phyloP scores from a whole-genome alignment of 2,329 filamentous ascomycete species.

The Beauveria medogensis region DNA sequence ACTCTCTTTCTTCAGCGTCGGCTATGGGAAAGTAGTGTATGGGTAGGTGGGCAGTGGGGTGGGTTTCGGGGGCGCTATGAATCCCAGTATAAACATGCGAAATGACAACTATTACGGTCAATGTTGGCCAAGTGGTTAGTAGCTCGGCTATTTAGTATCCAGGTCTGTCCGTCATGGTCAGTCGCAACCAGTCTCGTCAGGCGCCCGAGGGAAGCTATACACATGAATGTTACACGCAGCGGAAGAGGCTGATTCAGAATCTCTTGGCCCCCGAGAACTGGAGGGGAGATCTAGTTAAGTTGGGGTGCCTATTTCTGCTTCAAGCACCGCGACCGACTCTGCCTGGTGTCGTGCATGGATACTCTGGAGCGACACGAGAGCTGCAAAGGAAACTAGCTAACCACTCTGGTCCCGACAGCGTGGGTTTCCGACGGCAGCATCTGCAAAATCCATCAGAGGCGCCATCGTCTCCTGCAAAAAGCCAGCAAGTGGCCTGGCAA shows the following conservation, averaged over 20 bases:
- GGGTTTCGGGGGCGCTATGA: not conserved
- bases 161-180: no score
- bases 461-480: not conserved
- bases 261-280: not conserved
- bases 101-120: not conserved
- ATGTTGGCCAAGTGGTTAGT: not conserved
- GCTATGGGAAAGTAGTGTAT: no score
- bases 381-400: not conserved
- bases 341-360: not conserved
- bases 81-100: not conserved
- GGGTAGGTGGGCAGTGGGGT: not conserved
- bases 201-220: not conserved
- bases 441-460: not conserved
- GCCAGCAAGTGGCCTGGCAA: not conserved
- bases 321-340: not conserved
- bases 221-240: not conserved
- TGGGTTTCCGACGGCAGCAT: slow-evolving; percentile 6
- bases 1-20: no score
- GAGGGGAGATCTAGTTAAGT: not conserved
- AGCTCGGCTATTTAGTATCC: no score
- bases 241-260: not conserved
- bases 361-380: not conserved
- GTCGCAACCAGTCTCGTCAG: not conserved
- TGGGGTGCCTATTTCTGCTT: no score
- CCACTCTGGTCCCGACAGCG: not conserved